Evolutionary conservation across 495 filamentous ascomycete species (phyloP).

Genomic region (Penicillium salamii): DNA sequence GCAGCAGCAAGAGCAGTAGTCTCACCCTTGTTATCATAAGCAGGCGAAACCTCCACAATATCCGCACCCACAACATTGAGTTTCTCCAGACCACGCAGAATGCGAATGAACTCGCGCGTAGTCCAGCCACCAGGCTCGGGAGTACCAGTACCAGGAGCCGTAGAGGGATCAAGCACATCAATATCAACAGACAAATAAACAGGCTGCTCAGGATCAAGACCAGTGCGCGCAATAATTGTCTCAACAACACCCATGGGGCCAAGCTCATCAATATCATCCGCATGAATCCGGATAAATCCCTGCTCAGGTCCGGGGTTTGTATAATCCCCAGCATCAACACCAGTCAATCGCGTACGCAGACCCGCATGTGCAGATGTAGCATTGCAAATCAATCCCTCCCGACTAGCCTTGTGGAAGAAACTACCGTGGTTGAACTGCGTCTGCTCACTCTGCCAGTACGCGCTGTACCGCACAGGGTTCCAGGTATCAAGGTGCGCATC

Average conservation of each 20-base stretch:
- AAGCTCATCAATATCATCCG: slow-evolving; percentile 72
- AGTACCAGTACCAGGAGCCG: slow-evolving; percentile 70
- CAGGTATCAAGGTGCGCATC: slow-evolving; percentile 83
- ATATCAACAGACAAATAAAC: slow-evolving; percentile 76
- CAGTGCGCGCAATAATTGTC: slow-evolving; percentile 55
- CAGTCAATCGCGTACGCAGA: slow-evolving; percentile 68
- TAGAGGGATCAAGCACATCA: slow-evolving; percentile 69
- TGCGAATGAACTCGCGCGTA: slow-evolving; percentile 66
- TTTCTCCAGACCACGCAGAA: slow-evolving; percentile 65
- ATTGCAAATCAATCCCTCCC: slow-evolving; percentile 70
- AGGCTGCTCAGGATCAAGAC: slow-evolving; percentile 60
- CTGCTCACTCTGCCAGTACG: slow-evolving; percentile 67
- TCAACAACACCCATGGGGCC: slow-evolving; percentile 55
- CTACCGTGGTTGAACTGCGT: slow-evolving; percentile 77
- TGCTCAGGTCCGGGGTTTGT: slow-evolving; percentile 52
- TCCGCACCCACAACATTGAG: slow-evolving; percentile 72
- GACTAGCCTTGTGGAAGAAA: slow-evolving; percentile 80
- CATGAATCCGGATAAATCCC: slow-evolving; percentile 62
- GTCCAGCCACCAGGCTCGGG: slow-evolving; percentile 77
- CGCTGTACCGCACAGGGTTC: slow-evolving; percentile 76
- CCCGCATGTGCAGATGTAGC: slow-evolving; percentile 72
- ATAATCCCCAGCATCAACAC: slow-evolving; percentile 64
- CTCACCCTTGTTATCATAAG: slow-evolving; percentile 81
- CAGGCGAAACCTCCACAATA: slow-evolving; percentile 83
- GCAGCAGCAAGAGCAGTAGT: slow-evolving; percentile 82